Evolutionary conservation across 2,329 filamentous ascomycete genomes (phyloP), one percentile per base, ranked within the genome.

Genomic region (Fusarium tjaetaba): DNA sequence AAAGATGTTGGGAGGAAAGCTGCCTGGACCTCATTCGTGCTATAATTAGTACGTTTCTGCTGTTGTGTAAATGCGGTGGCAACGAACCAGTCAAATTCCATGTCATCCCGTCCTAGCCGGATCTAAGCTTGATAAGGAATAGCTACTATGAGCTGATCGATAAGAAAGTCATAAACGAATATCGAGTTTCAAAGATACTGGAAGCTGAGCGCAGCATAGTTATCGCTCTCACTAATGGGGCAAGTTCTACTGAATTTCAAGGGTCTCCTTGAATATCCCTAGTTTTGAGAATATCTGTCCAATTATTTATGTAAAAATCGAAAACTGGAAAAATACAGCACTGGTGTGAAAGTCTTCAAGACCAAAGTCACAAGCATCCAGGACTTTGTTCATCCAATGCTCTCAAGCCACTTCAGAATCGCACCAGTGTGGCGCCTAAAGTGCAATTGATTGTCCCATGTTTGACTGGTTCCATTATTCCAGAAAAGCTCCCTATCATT

Each of bases 301-400:
- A 3, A 5, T 22, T 30, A 30, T 22, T 20, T 30, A 18, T 4
- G 9, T 22, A n/a, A n/a, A 7, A 7, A 32, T n/a, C 3, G n/a
- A 9, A n/a, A n/a, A 14, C 28, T 11, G 5, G 28, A 32, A 28
- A n/a, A 7, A n/a, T 9, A 13, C 4, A 49, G 15, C 0, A n/a
- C 6, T 30, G 7, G 5, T 26, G 18, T 6, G 13, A 18, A 26
- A 45, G 9, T 26, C 18, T 20, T 11, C 6, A 11, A 20, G 26
- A n/a, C 15, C 22, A 2, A 48, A 15, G 22, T 22, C 20, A 30
- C 5, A 30, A 11, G 8, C 15, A 28, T n/a, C 4, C 36, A 18
- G 7, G 7, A 6, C 3, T 28, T 24, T 30, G 5, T 55, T 55
- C 26, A 30, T 55, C 26, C 36, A 55, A 5, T 22, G 15, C 14